Evolutionary conservation across 2,329 filamentous ascomycete species (phyloP), one percentile per base, ranked within the genome.

Genomic region (Fusarium chaquense): DNA sequence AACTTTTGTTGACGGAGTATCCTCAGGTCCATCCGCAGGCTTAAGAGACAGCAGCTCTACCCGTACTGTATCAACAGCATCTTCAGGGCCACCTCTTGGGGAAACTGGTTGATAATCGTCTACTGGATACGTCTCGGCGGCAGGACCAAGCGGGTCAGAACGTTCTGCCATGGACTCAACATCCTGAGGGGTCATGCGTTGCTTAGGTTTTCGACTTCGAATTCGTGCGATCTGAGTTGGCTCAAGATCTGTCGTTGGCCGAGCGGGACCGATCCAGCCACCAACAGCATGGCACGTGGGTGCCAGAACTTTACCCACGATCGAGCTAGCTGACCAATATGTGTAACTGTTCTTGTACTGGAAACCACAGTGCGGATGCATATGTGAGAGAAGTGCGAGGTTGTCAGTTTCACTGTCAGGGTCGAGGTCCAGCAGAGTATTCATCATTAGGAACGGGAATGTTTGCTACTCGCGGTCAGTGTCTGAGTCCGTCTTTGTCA

Each of bases 401-500:
- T 88, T 82, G 65, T 90, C 87, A 7, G 87, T 88, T 5, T 88
- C 89, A 6, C 85, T 85, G 75, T 92, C 90, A 3, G 89, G 88
- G 73, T 93, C 91, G 71, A 92, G 87, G 76, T 93, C 91, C 68
- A 93, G 89, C 44, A 94, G 83, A 6, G 91, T 87, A 76, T 93
- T 93, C 90, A 94, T 93, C 46, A 93, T 88, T 38, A 93, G 85
- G 79, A 91, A 94, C 4, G 91, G 90, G 46, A 92, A 87, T 0
- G 87, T 89, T 6, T 84, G 81, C 84, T 86, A 62, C 40, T 5
- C 4, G 10, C n/a, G 22, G 59, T 74, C 52, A 74, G 69, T 11
- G 9, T 28, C 35, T 5, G 15, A 8, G 15, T 52, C 28, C 35
- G n/a, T 6, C 15, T 46, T 46, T 30, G 22, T 33, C 32, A 18